A percentile compares a stretch with the other conserved stretches of the same genome.
These are phyloP conservation scores for Chlorella sp. DNA, from an alignment of 139 green algal genomes.

Conservation along the genomic window DNA sequence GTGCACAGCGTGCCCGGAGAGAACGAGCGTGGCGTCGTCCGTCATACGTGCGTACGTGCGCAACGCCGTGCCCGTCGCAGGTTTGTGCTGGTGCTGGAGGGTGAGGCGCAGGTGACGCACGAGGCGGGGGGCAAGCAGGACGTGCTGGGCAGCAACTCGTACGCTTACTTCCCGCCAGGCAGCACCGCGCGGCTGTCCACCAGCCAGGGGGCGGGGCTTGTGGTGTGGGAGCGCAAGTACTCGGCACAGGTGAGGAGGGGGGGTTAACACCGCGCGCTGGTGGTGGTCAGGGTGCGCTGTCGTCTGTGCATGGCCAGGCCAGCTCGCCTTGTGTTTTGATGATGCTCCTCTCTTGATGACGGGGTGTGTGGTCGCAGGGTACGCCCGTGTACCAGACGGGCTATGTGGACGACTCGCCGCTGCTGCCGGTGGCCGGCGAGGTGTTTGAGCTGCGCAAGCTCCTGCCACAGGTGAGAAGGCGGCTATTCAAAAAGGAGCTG, in stretches of 20 bases:
- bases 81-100: conserved; percentile 78
- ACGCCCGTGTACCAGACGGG: conserved; percentile 51
- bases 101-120: conserved; percentile 35
- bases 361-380: too few species aligned
- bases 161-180: conserved; percentile 70
- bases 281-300: neutral
- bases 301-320: neutral
- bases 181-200: conserved; percentile 3
- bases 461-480: conserved; percentile 68
- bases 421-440: conserved; percentile 60
- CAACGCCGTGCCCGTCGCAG: conserved; percentile 6
- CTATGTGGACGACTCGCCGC: conserved; percentile 46
- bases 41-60: neutral
- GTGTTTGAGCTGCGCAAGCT: conserved; percentile 92
- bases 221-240: conserved; percentile 71
- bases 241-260: conserved; percentile 7
- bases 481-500: too few species aligned
- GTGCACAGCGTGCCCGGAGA: too few species aligned
- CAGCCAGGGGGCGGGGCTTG: conserved; percentile 43
- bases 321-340: neutral
- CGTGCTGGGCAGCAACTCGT: conserved; percentile 55
- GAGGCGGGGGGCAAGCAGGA: conserved; percentile 10
- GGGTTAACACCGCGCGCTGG: neutral
- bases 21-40: too few species aligned
- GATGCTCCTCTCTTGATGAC: neutral